Evolutionary conservation across 768 basidiomycete species (phyloP).

Genomic region (Lentinus brumalis): DNA sequence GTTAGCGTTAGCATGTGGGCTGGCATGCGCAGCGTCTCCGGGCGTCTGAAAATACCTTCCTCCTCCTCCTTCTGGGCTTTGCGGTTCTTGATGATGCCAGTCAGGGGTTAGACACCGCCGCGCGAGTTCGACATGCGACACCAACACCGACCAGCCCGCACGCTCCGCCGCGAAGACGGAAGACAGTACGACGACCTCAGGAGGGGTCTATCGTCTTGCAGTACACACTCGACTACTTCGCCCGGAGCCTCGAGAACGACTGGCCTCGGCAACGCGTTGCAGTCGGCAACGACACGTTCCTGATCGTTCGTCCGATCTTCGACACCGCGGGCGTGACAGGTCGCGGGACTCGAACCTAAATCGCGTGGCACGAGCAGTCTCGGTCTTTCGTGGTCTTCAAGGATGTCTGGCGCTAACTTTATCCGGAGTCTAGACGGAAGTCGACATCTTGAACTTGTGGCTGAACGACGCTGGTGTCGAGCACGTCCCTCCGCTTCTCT

Average conservation of each 20-base stretch:
- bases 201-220: too few species aligned
- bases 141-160: too few species aligned
- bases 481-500: not conserved
- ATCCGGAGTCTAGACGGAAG: not conserved
- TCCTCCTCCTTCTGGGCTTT: too few species aligned
- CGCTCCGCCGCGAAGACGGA: too few species aligned
- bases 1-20: too few species aligned
- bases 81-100: too few species aligned
- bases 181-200: too few species aligned
- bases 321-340: not conserved
- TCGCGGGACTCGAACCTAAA: constrained; percentile 6
- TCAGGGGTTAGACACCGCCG: too few species aligned
- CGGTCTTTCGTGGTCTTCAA: constrained; percentile 5
- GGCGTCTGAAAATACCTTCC: too few species aligned
- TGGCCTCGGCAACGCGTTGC: constrained; percentile 6
- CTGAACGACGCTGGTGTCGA: not conserved
- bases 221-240: too few species aligned
- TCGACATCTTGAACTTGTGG: not conserved
- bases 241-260: not conserved
- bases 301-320: not conserved
- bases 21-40: too few species aligned
- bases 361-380: not conserved
- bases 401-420: constrained; percentile 7
- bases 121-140: too few species aligned
- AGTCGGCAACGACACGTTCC: constrained; percentile 3